Evolutionary conservation across 1,139 yeast species (phyloP), one percentile per base, ranked within the genome.

Genomic region (Yamadazyma songkhlaensis): DNA sequence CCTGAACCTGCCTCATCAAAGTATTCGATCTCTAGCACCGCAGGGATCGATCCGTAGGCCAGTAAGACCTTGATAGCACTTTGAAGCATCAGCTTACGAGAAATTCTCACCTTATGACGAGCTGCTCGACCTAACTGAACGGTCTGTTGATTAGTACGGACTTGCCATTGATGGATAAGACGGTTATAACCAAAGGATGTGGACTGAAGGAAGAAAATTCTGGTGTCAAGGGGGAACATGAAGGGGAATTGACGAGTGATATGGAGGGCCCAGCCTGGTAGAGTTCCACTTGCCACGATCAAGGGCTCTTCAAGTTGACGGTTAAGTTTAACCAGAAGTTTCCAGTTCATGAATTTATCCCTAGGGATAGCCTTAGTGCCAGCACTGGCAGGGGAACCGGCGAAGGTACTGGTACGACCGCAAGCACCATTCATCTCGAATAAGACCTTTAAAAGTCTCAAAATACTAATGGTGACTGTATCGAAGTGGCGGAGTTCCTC

Each of bases 1-100:
- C 98, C 98, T 1, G 96, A 84, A 9, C 98, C 98, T n/a, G 77
- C 96, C 56, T 92, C 98, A 50, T 84, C 90, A 48, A 76, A 81
- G 53, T 85, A 92, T 55, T 90, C 97, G 42, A 92, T 82, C 51
- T 92, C 97, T 32, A 92, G 64, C 6, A 87, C 71, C 27, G 89
- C 85, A 0, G 96, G 92, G 12, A 84, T 76, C 0, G 88, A 64
- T 0, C 95, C 96, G 57, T 88, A 84, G 39, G 79, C 66, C 29
- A 79, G 83, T 62, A 92, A 68, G 1, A 90, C 85, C 52, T 87
- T 87, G 33, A 85, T 62, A 0, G 96, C 95, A 47, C 95, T 84
- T 49, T 83, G 82, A 38, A 92, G 67, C 35, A 90, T 64, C 51
- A 77, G 77, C 14, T 74, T 73, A 49, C 98, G 70, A 1, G 92